Conservation (phyloP, 257 asterid genomes). For the Ajuga chamaepitys region DNA sequence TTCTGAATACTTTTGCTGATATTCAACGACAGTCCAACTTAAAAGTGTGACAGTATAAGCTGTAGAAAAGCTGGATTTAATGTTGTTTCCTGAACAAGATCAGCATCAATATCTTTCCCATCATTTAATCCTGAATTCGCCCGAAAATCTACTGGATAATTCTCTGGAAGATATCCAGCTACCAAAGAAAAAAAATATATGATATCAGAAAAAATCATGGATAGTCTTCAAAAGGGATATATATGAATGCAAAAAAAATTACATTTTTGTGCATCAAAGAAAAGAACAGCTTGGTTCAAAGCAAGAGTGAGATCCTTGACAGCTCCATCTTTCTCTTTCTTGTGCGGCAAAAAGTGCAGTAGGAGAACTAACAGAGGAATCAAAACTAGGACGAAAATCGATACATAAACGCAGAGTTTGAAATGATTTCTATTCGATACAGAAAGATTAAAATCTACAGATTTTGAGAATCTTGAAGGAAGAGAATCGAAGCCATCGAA, state of each 20-base stretch:
- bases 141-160: conserved; percentile 26
- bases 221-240: neutral
- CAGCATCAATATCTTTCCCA: conserved; percentile 27
- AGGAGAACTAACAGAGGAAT: conserved; percentile 22
- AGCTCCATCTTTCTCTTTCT: conserved; percentile 15
- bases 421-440: conserved; percentile 24
- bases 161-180: conserved; percentile 35
- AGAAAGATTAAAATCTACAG: conserved; percentile 33
- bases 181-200: conserved; percentile 9
- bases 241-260: too few species aligned
- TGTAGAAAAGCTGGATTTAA: conserved; percentile 46
- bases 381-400: conserved; percentile 5
- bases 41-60: conserved; percentile 49
- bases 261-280: conserved; percentile 63
- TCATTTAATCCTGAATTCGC: conserved; percentile 47
- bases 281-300: conserved; percentile 41
- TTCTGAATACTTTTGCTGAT: conserved; percentile 44
- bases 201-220: neutral
- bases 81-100: conserved; percentile 53
- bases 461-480: conserved; percentile 40
- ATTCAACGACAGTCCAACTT: conserved; percentile 61
- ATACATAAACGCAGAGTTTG: conserved; percentile 17
- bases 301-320: conserved; percentile 29
- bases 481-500: conserved; percentile 25
- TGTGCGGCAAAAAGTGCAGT: conserved; percentile 20